Percentiles rank a stretch among this genome's conserved stretches.
Evolutionary conservation across 805 yeast species (phyloP).

Genomic region (Tetrapisispora phaffii): DNA sequence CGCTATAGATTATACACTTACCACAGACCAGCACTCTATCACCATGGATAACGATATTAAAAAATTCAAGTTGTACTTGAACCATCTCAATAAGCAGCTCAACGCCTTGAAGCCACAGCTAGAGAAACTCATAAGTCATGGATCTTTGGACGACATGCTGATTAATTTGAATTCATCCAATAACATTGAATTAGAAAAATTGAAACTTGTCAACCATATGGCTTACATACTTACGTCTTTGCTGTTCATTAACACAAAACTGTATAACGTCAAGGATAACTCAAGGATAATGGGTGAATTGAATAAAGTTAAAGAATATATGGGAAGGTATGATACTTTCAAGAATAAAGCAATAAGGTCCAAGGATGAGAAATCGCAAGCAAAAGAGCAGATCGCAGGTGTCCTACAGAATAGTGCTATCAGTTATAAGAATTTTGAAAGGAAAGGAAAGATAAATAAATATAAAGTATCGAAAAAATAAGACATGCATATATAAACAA

Average conservation of each 20-base stretch:
- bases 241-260: conserved; percentile 24
- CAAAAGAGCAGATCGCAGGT: neutral
- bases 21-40: too few species aligned
- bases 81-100: conserved; percentile 18
- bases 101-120: conserved; percentile 13
- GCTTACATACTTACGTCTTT: conserved; percentile 25
- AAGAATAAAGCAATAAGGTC: neutral
- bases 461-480: neutral
- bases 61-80: conserved; percentile 22
- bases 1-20: too few species aligned
- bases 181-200: conserved; percentile 13
- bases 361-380: neutral
- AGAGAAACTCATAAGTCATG: conserved; percentile 12
- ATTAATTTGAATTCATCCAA: conserved; percentile 8
- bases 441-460: neutral
- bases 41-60: conserved; percentile 17
- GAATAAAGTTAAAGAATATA: conserved; percentile 55
- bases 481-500: too few species aligned
- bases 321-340: conserved; percentile 30
- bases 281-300: conserved; percentile 55
- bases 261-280: conserved; percentile 18
- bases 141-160: conserved; percentile 24
- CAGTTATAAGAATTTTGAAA: conserved; percentile 1
- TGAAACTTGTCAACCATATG: conserved; percentile 20
- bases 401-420: neutral